These are phyloP conservation scores for Zoysia japonica DNA, from an alignment of 176 grass and related monocot genomes.

Conservation along the genomic window DNA sequence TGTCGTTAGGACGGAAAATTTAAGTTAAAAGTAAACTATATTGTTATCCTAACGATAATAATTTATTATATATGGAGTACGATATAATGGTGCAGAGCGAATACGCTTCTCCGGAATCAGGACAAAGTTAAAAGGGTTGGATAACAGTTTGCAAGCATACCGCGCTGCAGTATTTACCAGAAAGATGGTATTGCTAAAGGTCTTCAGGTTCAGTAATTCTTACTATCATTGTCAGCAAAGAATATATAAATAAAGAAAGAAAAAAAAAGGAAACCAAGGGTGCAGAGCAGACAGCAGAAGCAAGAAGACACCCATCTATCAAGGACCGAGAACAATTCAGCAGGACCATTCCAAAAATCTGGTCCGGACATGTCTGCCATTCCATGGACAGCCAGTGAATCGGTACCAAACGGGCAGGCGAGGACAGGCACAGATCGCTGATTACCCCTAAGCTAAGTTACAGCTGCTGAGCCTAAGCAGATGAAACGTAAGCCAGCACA, in stretches of 20 bases:
- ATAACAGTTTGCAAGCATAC: neutral
- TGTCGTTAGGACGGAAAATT: too few relatives aligned
- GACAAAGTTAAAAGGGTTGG: too few relatives aligned
- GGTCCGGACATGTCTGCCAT: constrained; percentile 26
- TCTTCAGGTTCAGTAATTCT: neutral
- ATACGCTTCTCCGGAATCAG: too few relatives aligned
- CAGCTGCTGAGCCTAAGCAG: constrained; percentile 20
- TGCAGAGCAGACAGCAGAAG: constrained; percentile 14
- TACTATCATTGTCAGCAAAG: neutral
- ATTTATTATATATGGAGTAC: too few relatives aligned
- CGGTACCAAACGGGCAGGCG: constrained; percentile 1
- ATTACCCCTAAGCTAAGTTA: neutral
- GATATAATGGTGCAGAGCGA: too few relatives aligned
- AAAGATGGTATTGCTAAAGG: neutral
- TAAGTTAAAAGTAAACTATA: too few relatives aligned
- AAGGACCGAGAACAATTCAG: constrained; percentile 40
- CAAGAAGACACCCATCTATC: constrained; percentile 14
- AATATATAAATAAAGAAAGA: neutral
- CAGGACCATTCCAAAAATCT: too few relatives aligned
- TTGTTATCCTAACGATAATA: too few relatives aligned
- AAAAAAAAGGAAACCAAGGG: neutral
- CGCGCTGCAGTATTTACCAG: neutral
- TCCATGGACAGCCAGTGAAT: constrained; percentile 27
- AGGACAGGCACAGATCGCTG: constrained; percentile 9
- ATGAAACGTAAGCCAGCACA: neutral